These are phyloP conservation scores for Biscogniauxia sp. DNA, from an alignment of 2,329 filamentous ascomycete species.

Conservation along the genomic window DNA sequence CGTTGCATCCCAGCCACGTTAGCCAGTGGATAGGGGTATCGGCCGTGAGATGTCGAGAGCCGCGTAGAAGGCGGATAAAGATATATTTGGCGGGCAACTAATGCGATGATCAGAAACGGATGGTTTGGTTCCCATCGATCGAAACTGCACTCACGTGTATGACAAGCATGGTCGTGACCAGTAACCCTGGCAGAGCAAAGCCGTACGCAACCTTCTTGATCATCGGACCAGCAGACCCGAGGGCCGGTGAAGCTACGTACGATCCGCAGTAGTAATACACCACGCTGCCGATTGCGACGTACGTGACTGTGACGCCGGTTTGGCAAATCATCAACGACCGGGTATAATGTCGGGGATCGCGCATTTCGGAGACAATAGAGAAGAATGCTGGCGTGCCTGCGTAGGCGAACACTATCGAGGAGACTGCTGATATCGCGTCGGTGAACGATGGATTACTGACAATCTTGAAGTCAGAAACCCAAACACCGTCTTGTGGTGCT, in stretches of 20 bases:
- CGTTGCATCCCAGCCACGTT: constrained; percentile 31
- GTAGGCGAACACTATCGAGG: constrained; percentile 37
- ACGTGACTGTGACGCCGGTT: constrained; percentile 31
- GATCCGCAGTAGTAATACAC: constrained; percentile 10
- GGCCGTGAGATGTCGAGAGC: constrained; percentile 28
- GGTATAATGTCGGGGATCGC: constrained; percentile 29
- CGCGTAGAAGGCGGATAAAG: constrained; percentile 30
- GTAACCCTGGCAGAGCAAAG: constrained; percentile 11
- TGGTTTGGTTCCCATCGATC: background rate
- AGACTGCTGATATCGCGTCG: constrained; percentile 31
- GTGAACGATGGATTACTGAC: constrained; percentile 31
- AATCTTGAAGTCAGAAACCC: constrained; percentile 30
- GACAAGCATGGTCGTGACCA: constrained; percentile 5
- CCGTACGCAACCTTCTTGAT: constrained; percentile 13
- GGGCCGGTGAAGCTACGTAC: constrained; percentile 11
- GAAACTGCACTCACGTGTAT: constrained; percentile 1
- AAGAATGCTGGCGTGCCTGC: constrained; percentile 37
- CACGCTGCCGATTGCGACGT: constrained; percentile 29
- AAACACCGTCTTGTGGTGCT: constrained; percentile 21
- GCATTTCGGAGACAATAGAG: constrained; percentile 34
- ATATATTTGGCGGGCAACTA: constrained; percentile 28
- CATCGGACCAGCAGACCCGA: constrained; percentile 11
- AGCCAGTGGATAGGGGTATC: constrained; percentile 30
- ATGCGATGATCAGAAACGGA: background rate
- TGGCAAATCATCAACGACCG: constrained; percentile 28